phyloP scores from a whole-genome alignment of 768 basidiomycete species.

The Boletus subparvulus region DNA sequence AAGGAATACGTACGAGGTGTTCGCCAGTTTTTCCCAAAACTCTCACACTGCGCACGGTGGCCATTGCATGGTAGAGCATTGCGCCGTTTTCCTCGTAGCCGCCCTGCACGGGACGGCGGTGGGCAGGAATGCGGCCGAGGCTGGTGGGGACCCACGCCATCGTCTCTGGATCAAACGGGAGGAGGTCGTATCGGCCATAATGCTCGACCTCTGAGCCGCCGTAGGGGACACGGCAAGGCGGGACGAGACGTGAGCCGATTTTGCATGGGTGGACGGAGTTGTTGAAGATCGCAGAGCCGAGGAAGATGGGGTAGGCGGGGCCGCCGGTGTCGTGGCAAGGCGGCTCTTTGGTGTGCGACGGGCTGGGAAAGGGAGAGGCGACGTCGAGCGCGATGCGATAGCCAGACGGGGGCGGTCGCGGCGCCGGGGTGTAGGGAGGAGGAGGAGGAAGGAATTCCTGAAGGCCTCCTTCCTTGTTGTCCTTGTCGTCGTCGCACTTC shows the following conservation, averaged over 20 bases:
- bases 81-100: slow-evolving; percentile 71
- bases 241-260: slow-evolving; percentile 60
- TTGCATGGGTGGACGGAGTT: slow-evolving; percentile 82
- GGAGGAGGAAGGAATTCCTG: slow-evolving; percentile 4
- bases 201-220: slow-evolving; percentile 63
- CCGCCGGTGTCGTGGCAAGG: slow-evolving; percentile 59
- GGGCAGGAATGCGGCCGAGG: slow-evolving; percentile 57
- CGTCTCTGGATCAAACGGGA: slow-evolving; percentile 61
- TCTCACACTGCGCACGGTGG: slow-evolving; percentile 44
- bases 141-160: slow-evolving; percentile 77
- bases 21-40: slow-evolving; percentile 76
- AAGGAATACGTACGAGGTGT: slow-evolving; percentile 54
- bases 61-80: slow-evolving; percentile 69
- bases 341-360: slow-evolving; percentile 45
- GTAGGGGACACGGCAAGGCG: slow-evolving; percentile 55
- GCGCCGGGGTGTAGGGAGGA: slow-evolving; percentile 17
- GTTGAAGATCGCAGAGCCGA: slow-evolving; percentile 71
- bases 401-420: slow-evolving; percentile 56
- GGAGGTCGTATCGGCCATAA: slow-evolving; percentile 67
- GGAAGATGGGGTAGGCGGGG: slow-evolving; percentile 51
- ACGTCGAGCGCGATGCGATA: slow-evolving; percentile 56
- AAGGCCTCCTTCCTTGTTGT: not conserved
- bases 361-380: slow-evolving; percentile 39
- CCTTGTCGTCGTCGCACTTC: slow-evolving; percentile 9
- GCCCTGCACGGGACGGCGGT: slow-evolving; percentile 63